Evolutionary conservation across 768 basidiomycete species (phyloP), one percentile per base, ranked within the genome.

Genomic region (Pisolithus tinctorius): DNA sequence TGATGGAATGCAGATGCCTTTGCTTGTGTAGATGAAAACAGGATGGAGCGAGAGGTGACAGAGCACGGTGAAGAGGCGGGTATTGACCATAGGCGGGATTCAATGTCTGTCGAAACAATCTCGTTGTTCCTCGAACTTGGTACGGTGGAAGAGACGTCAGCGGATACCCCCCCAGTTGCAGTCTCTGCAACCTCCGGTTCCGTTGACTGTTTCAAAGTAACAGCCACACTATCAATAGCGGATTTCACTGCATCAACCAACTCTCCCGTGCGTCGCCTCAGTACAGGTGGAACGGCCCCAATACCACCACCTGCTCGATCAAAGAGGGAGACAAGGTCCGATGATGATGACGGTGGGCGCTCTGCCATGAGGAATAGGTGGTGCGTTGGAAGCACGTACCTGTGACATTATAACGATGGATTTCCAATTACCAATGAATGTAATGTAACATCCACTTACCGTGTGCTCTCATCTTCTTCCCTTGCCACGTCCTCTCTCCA

Each of bases 401-500:
- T 86, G 46, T 20, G 53, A 6, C 43, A 31, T 6, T 16, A 54
- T 20, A 8, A 47, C 14, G 36, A 48, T 11, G 14, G 30, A 43
- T 37, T 11, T 34, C 4, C 3, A 45, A 47, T 14, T 27, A 27
- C 13, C 20, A 20, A 20, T 11, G 11, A 45, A 42, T 49, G 17
- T 25, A 41, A 29, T 16, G 6, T 39, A 36, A n/a, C 31, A 49
- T 11, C 31, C 3, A 69, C 80, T 42, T 63, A 93, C 84, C 85
- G 72, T 8, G 79, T 78, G 61, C 88, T 89, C 67, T 96, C 93
- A 63, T 97, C 94, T 59, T 92, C 88, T 50, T 84, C 81, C 46
- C 90, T 74, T 2, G 90, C 88, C 1, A 83, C 69, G 10, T 64
- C 61, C 65, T 97, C 93, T 52, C 94, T 75, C 94, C 93, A 97